Evolutionary conservation across 2,329 filamentous ascomycete genomes (phyloP), one percentile per base, ranked within the genome.

Genomic region (Chaetomium olivaceum): DNA sequence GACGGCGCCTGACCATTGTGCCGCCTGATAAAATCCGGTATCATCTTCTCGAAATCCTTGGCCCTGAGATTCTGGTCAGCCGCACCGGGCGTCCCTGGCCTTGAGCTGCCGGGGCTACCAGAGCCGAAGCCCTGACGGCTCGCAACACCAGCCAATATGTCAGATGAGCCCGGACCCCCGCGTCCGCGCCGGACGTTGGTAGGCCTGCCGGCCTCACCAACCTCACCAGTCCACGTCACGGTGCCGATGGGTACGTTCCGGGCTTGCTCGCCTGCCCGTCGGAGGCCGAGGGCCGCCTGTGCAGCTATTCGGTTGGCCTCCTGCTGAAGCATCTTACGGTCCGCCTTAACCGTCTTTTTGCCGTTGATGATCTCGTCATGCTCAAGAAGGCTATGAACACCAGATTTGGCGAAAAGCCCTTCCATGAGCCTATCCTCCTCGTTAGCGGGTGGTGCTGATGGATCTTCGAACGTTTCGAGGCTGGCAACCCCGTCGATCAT

Each of bases 151-250:
- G 82, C 82, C 62, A 89, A 77, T 25, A 90, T 80, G 43, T 80
- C 78, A 1, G 83, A 78, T 1, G 86, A 86, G 69, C 82, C 80
- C 4, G 84, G 83, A 4, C 83, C 85, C 39, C 78, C 83, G 12
- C 78, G 50, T 4, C 78, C 78, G 0, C 83, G 82, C 23, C 80
- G 83, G 64, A 71, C 75, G 65, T 75, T 81, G 64, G 77, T 79
- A 1, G 91, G 90, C 43, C 91, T 83, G 1, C 93, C 94, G 4
- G 88, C 88, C 58, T 89, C 85, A 11, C 94, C 94, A 56, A 91
- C 87, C 71, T 91, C 87, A 1, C 95, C 94, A 0, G 94, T 98
- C 94, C 94, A 98, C 0, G 94, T 97, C 9, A 95, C 91, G 0
- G 91, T 92, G 8, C 94, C 94, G 36, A 92, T 89, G 0, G 91